phyloP scores from a whole-genome alignment of 2,329 filamentous ascomycete species.

The Colletotrichum falcatum region DNA sequence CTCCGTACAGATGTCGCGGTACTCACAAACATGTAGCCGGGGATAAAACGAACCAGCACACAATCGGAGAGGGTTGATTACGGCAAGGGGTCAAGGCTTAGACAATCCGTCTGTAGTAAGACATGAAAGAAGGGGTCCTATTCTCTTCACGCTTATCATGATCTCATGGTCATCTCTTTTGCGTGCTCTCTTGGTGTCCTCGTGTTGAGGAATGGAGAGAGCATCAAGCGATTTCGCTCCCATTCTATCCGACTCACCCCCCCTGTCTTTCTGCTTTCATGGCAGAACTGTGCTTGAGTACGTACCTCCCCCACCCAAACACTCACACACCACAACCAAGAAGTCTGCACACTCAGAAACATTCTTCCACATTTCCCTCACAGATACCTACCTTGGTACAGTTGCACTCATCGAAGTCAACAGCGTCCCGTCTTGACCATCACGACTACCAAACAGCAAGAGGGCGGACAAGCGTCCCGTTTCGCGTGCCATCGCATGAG shows the following conservation, averaged over 20 bases:
- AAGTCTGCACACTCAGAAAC: slow-evolving; percentile 25
- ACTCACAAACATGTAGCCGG: not conserved
- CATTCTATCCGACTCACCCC: not conserved
- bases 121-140: slow-evolving; percentile 12
- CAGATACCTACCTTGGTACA: not conserved
- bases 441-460: not conserved
- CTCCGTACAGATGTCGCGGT: too few relatives aligned
- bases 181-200: not conserved
- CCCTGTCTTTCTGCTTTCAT: not conserved
- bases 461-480: slow-evolving; percentile 32
- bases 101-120: not conserved
- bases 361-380: slow-evolving; percentile 18
- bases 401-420: slow-evolving; percentile 11
- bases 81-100: not conserved
- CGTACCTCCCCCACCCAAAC: not conserved
- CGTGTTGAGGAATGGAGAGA: not conserved
- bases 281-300: slow-evolving; percentile 14
- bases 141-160: not conserved
- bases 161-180: not conserved
- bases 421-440: slow-evolving; percentile 18
- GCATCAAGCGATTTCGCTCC: not conserved
- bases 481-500: slow-evolving; percentile 33
- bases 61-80: not conserved
- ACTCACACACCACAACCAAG: not conserved
- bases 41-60: not conserved